phyloP scores from a whole-genome alignment of 2,329 filamentous ascomycete species.

The Cladosporium sp. region DNA sequence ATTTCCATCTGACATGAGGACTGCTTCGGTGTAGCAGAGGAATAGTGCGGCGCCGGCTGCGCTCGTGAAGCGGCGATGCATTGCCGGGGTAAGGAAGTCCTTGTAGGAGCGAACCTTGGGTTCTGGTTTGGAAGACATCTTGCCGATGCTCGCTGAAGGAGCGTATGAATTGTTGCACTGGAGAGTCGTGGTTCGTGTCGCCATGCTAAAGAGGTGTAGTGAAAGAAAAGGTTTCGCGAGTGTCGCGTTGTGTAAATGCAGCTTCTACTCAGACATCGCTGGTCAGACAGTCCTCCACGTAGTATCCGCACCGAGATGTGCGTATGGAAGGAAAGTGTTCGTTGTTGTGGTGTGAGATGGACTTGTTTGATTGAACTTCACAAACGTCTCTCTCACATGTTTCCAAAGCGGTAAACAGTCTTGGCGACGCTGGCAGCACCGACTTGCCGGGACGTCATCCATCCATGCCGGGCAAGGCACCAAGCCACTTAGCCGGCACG shows the following conservation, averaged over 20 bases:
- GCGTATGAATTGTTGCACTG: conserved; percentile 1
- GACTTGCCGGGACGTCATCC: neutral
- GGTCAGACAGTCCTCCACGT: too few relatives aligned
- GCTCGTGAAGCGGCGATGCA: conserved; percentile 81
- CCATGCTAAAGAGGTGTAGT: conserved; percentile 1
- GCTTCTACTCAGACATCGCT: neutral
- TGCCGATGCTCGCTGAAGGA: conserved; percentile 23
- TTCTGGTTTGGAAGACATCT: conserved; percentile 7
- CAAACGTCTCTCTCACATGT: conserved; percentile 21
- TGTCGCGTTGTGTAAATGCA: neutral
- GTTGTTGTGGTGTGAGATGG: too few relatives aligned
- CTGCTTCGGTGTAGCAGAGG: conserved; percentile 68
- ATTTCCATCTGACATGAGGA: conserved; percentile 54
- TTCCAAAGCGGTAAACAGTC: conserved; percentile 14
- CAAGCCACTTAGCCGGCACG: too few relatives aligned
- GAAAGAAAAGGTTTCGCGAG: neutral
- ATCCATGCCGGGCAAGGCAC: too few relatives aligned
- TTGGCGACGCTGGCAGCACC: conserved; percentile 5
- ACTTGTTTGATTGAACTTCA: too few relatives aligned
- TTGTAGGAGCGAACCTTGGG: conserved; percentile 59
- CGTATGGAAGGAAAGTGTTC: too few relatives aligned
- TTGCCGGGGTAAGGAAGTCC: conserved; percentile 83
- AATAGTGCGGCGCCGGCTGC: conserved; percentile 66
- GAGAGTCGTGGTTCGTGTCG: conserved; percentile 11
- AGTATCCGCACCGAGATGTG: too few relatives aligned